Base-by-base conservation (phyloP, 176 grass and related monocot species). In the Zoysia japonica region DNA sequence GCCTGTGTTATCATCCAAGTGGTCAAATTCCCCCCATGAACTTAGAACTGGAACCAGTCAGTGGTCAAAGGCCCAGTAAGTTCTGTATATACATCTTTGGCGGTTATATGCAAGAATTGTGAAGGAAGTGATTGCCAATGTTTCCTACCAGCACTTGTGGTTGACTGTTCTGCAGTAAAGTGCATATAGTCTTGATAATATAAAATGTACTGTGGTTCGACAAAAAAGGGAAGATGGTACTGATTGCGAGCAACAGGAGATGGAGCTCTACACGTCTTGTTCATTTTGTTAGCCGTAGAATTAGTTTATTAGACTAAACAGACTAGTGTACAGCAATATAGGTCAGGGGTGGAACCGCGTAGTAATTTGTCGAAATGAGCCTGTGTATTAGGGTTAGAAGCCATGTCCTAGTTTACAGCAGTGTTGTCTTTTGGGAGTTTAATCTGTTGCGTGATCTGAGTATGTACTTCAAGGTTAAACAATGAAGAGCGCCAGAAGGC, bases 291-390 rank as follows among this genome's bases (percentile, higher is more conserved):
- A 80, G 65, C 45, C 20, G 17, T 74, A 78, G 45, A 77, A 39
- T 5, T 78, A 68, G 50, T 84, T 55, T 41, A 56, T 28, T 44
- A 41, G 42, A 85, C 48, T 66, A 67, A 61, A 38, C 43, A 71
- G 47, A 77, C 67, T 72, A 78, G 67, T 82, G 83, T 85, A 89
- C 87, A 85, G 44, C 10, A 62, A 19, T 68, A 28, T 68, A 86
- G 70, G 13, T 69, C 71, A 61, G 62, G 63, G 38, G 53, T 81
- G 19, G 19, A 72, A 77, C 41, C 51, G 12, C 51, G 47, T 68
- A 67, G 67, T 39, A 77, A 85, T 73, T 68, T 85, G 87, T 78
- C 67, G 72, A 85, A 78, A 85, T 74, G 72, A 85, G 82, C 51
- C 41, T 82, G 81, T 82, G 42, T 39, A 52, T 62, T 85, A 82